Percentiles rank a stretch among this genome's conserved stretches.
Conservation (phyloP, 352 stramenopile species). For the Globisporangium irregulare region DNA sequence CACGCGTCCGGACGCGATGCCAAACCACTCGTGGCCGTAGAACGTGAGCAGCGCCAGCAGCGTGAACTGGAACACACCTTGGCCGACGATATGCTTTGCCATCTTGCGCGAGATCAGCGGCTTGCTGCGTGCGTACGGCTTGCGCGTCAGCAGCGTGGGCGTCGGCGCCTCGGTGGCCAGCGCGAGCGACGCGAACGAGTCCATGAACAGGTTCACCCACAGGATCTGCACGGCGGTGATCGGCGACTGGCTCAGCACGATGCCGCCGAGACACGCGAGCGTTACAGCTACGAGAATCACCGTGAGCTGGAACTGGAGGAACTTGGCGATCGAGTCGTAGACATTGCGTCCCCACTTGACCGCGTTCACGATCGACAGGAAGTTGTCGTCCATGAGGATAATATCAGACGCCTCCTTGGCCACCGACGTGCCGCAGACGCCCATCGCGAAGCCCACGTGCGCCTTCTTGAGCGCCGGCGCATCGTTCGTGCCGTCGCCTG, state of each 20-base stretch:
- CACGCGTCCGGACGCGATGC: slow-evolving; percentile 15
- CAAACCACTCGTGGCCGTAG: slow-evolving; percentile 23
- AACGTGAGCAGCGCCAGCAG: slow-evolving; percentile 74
- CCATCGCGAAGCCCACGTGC: slow-evolving; percentile 91
- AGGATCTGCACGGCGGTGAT: slow-evolving; percentile 91
- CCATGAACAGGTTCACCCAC: slow-evolving; percentile 95
- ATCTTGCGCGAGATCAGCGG: slow-evolving; percentile 84
- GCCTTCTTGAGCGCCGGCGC: slow-evolving; percentile 88
- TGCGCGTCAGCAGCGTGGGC: slow-evolving; percentile 62
- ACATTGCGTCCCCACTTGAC: slow-evolving; percentile 92
- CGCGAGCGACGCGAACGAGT: slow-evolving; percentile 89
- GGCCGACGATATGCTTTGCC: slow-evolving; percentile 85
- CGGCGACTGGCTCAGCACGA: slow-evolving; percentile 58
- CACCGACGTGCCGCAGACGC: slow-evolving; percentile 76
- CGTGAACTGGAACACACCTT: slow-evolving; percentile 76
- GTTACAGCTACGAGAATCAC: slow-evolving; percentile 87
- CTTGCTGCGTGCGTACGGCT: slow-evolving; percentile 67
- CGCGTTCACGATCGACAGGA: slow-evolving; percentile 89
- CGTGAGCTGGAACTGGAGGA: slow-evolving; percentile 92
- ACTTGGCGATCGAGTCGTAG: slow-evolving; percentile 92
- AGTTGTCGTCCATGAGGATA: slow-evolving; percentile 91
- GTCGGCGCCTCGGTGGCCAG: slow-evolving; percentile 85
- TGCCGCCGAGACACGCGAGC: slow-evolving; percentile 74
- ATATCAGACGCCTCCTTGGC: slow-evolving; percentile 92
- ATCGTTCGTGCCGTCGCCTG: slow-evolving; percentile 93